Evolutionary conservation across 257 asterid genomes (phyloP).

Genomic region (Osmanthus fragrans): DNA sequence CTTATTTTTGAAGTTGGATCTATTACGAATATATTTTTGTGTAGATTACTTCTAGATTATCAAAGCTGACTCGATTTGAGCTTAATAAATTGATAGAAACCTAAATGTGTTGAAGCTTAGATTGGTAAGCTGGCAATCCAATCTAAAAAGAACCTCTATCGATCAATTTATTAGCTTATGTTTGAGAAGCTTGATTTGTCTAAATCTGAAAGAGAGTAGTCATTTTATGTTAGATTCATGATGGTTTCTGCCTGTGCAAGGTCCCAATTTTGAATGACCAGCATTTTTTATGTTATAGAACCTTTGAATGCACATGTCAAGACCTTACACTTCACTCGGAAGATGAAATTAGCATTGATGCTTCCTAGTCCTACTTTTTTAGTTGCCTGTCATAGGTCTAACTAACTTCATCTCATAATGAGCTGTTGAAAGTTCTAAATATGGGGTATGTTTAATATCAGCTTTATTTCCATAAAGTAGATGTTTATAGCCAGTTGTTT

Average conservation of each 20-base stretch:
- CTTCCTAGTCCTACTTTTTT: not conserved
- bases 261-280: not conserved
- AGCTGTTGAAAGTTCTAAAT: constrained; percentile 14
- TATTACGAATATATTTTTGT: not conserved
- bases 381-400: not conserved
- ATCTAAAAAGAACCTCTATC: not conserved
- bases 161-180: not conserved
- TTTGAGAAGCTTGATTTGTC: not conserved
- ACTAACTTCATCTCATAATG: constrained; percentile 8
- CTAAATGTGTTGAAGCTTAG: not conserved
- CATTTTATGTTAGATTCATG: not conserved
- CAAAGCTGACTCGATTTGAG: not conserved
- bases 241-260: not conserved
- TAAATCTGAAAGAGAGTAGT: not conserved
- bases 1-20: constrained; percentile 18
- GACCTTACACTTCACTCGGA: not conserved
- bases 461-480: not conserved
- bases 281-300: not conserved
- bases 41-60: not conserved
- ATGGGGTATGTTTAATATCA: constrained; percentile 8
- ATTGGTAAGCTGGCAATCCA: not conserved
- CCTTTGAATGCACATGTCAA: not conserved
- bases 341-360: not conserved
- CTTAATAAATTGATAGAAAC: not conserved
- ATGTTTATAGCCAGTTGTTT: not conserved